Base-by-base conservation (phyloP, 2,329 filamentous ascomycete species). In the Clonostachys byssicola region DNA sequence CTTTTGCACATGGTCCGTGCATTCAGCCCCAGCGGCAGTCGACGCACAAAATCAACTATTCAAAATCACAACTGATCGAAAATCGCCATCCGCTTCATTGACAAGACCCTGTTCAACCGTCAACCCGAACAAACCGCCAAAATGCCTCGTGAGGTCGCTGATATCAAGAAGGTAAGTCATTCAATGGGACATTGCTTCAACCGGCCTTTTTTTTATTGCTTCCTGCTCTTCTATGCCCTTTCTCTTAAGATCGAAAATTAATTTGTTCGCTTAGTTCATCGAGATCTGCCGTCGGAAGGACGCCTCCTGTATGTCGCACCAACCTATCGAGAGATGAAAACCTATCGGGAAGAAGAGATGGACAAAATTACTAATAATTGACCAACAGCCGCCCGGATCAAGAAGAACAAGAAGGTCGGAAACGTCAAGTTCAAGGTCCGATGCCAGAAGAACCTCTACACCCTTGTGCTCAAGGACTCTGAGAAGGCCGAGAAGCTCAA, bases 361-460 rank as follows among this genome's bases (percentile, higher is more conserved):
- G 12, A 39, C 12, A 13, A 18, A n/a, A 39, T n/a, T 39, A 3
- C 17, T n/a, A 39, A 45, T 39, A 40, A 46, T 43, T 17, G 33
- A 46, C 40, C 52, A 64, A 55, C 64, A 92, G 88, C 88, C 75
- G 88, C 88, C 69, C 86, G 88, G 74, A 90, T 92, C 82, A 92
- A 97, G 91, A 94, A 95, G 84, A 95, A 86, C 85, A 87, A 85
- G 76, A 86, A 88, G 78, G 78, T 80, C 68, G 83, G 86, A 72
- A 86, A 92, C 82, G 92, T 94, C 86, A 99, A 99, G 88, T 97
- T 99, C 91, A 99, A 99, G 90, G 92, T 99, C 83, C 90, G 94
- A 75, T 97, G 94, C 88, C 82, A 89, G 73, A 85, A 86, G 68
- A 86, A 94, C 82, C 82, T 99, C 63, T 99, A 99, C 88, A 96